Conservation (phyloP, 2,329 filamentous ascomycete genomes). For the Monilinia fructigena region DNA sequence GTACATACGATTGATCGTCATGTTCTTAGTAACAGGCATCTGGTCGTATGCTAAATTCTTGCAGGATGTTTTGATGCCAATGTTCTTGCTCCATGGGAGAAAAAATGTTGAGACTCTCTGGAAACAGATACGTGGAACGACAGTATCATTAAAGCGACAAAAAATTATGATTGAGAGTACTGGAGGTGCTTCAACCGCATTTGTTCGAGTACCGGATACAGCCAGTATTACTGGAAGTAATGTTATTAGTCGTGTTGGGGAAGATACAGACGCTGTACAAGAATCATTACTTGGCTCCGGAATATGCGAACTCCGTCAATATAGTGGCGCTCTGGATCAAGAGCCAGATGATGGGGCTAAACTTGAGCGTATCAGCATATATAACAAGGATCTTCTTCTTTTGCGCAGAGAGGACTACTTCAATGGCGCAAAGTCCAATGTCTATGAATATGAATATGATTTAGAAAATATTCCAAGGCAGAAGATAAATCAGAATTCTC, state of each 20-base stretch:
- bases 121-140: constrained; percentile 21
- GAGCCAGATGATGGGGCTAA: constrained; percentile 45
- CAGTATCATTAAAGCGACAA: constrained; percentile 28
- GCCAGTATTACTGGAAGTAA: neutral
- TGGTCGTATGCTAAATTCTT: constrained; percentile 25
- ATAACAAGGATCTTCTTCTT: constrained; percentile 48
- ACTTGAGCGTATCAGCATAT: constrained; percentile 47
- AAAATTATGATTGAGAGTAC: constrained; percentile 48
- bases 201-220: constrained; percentile 37
- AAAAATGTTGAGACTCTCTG: constrained; percentile 16
- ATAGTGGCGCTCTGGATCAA: constrained; percentile 35
- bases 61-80: constrained; percentile 25
- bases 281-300: constrained; percentile 16
- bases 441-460: constrained; percentile 23
- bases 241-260: neutral
- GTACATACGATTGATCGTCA: constrained; percentile 37
- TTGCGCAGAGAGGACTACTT: constrained; percentile 25
- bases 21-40: constrained; percentile 40
- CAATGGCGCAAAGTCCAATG: constrained; percentile 47
- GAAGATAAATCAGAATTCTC: neutral
- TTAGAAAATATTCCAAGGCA: neutral
- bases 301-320: constrained; percentile 17
- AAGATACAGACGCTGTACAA: constrained; percentile 6
- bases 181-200: constrained; percentile 50
- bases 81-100: constrained; percentile 40